Evolutionary conservation across 345 rosid species (phyloP).

Genomic region (Streptanthus diversifolius): DNA sequence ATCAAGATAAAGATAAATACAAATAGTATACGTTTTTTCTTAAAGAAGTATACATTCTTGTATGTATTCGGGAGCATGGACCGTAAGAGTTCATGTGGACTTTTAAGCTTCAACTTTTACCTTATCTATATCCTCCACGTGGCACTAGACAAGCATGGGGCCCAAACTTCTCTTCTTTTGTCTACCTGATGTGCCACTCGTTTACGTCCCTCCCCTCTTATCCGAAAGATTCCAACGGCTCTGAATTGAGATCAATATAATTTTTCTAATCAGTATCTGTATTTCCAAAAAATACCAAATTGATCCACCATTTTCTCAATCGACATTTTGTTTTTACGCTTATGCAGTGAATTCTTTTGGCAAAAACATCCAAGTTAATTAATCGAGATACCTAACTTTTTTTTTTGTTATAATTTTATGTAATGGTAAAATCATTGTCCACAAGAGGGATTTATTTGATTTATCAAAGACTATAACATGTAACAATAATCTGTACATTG

Average conservation of each 20-base stretch:
- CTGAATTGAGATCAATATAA: not conserved
- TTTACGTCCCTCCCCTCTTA: slow-evolving; percentile 28
- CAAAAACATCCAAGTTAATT: not conserved
- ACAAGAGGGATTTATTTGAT: not conserved
- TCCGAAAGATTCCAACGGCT: slow-evolving; percentile 35
- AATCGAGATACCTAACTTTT: not conserved
- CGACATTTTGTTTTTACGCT: not conserved
- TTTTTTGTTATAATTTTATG: not conserved
- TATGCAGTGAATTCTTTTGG: not conserved
- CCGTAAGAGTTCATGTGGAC: slow-evolving; percentile 14
- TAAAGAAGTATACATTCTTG: not conserved
- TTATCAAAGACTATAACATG: too few relatives aligned
- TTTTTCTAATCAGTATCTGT: not conserved
- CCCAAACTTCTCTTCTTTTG: slow-evolving; percentile 2
- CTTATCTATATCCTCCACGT: slow-evolving; percentile 36
- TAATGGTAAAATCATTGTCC: not conserved
- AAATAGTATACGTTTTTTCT: not conserved
- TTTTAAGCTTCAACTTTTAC: slow-evolving; percentile 8
- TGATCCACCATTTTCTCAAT: not conserved
- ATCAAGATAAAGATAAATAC: not conserved
- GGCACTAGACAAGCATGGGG: slow-evolving; percentile 10
- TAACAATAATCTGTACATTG: too few relatives aligned
- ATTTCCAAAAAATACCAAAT: not conserved
- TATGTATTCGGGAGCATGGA: slow-evolving; percentile 11
- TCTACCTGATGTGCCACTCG: slow-evolving; percentile 5